These are phyloP conservation scores for Biancaea sappan DNA, from an alignment of 306 rosid genomes.

Conservation along the genomic window DNA sequence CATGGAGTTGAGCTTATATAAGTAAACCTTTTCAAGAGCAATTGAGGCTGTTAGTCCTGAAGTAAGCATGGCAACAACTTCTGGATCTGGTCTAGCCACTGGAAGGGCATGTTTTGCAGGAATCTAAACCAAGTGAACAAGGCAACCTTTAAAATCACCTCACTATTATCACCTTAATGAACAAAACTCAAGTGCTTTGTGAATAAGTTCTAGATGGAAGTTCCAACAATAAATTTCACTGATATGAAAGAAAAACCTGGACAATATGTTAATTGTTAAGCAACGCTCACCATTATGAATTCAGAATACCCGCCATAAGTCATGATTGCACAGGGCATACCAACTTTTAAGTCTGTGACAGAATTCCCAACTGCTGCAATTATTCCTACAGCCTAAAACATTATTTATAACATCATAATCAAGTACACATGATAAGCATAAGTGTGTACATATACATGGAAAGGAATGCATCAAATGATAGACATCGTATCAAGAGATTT, in stretches of 20 bases:
- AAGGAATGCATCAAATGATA: slow-evolving; percentile 24
- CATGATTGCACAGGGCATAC: slow-evolving; percentile 91
- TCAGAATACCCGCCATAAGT: slow-evolving; percentile 94
- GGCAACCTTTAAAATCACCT: slow-evolving; percentile 26
- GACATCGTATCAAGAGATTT: slow-evolving; percentile 22
- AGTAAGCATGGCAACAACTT: slow-evolving; percentile 97
- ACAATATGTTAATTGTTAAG: slow-evolving; percentile 22
- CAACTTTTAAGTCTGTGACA: slow-evolving; percentile 69
- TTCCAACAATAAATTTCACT: neutral
- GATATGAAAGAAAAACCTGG: slow-evolving; percentile 26
- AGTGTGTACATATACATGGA: neutral
- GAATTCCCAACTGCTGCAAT: slow-evolving; percentile 86
- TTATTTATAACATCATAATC: slow-evolving; percentile 18
- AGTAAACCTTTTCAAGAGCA: slow-evolving; percentile 78
- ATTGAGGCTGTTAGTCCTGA: slow-evolving; percentile 97
- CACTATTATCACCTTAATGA: slow-evolving; percentile 3
- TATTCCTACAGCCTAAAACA: slow-evolving; percentile 83
- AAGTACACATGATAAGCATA: slow-evolving; percentile 23
- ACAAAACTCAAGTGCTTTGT: neutral
- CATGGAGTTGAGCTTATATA: slow-evolving; percentile 16
- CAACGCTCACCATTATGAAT: slow-evolving; percentile 53
- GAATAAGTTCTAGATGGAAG: slow-evolving; percentile 13
- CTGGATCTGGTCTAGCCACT: slow-evolving; percentile 94
- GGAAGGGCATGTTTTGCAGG: slow-evolving; percentile 85
- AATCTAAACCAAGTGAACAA: slow-evolving; percentile 51